Evolutionary conservation across 768 basidiomycete species (phyloP).

Genomic region (Hygrocybe coccinea): DNA sequence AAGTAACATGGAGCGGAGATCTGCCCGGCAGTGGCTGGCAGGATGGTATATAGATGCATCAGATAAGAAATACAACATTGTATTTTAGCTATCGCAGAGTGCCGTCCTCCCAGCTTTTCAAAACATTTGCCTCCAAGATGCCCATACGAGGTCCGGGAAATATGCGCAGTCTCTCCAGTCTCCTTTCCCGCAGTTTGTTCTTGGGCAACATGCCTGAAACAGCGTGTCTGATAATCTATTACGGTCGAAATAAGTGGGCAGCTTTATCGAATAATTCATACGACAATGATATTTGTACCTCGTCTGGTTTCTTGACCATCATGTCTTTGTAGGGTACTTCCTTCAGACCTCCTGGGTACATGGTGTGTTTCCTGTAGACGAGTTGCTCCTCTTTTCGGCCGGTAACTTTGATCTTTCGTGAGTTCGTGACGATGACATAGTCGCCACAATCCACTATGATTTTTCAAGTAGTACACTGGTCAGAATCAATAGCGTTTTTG

Average conservation of each 20-base stretch:
- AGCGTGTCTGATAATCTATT: conserved; percentile 88
- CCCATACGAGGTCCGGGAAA: conserved; percentile 80
- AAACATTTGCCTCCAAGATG: conserved; percentile 66
- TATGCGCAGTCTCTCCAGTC: conserved; percentile 83
- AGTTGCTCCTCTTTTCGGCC: conserved; percentile 86
- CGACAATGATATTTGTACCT: conserved; percentile 50
- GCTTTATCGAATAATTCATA: conserved; percentile 2
- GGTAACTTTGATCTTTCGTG: conserved; percentile 75
- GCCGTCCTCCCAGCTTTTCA: conserved; percentile 82
- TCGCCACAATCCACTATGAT: conserved; percentile 88
- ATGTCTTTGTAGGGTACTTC: conserved; percentile 81
- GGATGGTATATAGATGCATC: background rate
- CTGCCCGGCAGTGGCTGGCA: background rate
- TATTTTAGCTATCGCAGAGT: conserved; percentile 37
- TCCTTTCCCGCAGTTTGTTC: conserved; percentile 87
- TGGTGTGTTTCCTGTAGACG: conserved; percentile 83
- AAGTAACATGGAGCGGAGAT: background rate
- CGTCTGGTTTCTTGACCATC: conserved; percentile 83
- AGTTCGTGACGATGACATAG: conserved; percentile 95
- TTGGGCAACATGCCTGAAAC: conserved; percentile 99
- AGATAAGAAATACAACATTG: background rate
- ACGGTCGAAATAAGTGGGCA: background rate
- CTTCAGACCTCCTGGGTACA: conserved; percentile 91
- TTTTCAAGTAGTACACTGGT: background rate
- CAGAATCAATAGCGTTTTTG: background rate